These are phyloP conservation scores for Pichia californica DNA, from an alignment of 805 yeast species.

Conservation along the genomic window DNA sequence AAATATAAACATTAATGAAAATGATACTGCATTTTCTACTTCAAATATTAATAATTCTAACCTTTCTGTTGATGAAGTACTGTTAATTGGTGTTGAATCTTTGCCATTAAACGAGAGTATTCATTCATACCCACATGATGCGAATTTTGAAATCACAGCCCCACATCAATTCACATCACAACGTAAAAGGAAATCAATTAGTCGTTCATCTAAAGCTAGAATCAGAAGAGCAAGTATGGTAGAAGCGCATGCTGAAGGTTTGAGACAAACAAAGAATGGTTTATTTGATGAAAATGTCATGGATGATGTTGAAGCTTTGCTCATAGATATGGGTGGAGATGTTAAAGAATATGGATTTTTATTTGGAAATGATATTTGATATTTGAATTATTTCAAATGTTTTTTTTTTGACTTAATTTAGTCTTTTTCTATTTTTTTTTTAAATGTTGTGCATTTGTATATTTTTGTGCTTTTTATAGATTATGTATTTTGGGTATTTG, in stretches of 20 bases:
- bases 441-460: too few relatives aligned
- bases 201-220: constrained; percentile 22
- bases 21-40: too few relatives aligned
- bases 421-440: not conserved
- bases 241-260: constrained; percentile 73
- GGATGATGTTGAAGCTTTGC: constrained; percentile 65
- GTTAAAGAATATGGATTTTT: constrained; percentile 35
- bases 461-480: too few relatives aligned
- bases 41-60: not conserved
- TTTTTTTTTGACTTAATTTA: not conserved
- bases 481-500: too few relatives aligned
- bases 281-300: constrained; percentile 69
- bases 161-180: constrained; percentile 2
- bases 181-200: constrained; percentile 8
- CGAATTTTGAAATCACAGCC: constrained; percentile 6
- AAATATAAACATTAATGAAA: not conserved
- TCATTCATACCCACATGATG: not conserved
- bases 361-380: constrained; percentile 22
- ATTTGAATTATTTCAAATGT: not conserved
- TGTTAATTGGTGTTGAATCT: constrained; percentile 11
- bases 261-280: constrained; percentile 69
- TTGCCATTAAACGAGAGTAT: not conserved
- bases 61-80: constrained; percentile 8
- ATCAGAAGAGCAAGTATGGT: constrained; percentile 61
- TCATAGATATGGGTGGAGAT: constrained; percentile 47